A percentile compares a stretch with the other conserved stretches of the same genome.
Evolutionary conservation across 2,329 filamentous ascomycete genomes (phyloP).

Genomic region (Botrytis sinoallii): DNA sequence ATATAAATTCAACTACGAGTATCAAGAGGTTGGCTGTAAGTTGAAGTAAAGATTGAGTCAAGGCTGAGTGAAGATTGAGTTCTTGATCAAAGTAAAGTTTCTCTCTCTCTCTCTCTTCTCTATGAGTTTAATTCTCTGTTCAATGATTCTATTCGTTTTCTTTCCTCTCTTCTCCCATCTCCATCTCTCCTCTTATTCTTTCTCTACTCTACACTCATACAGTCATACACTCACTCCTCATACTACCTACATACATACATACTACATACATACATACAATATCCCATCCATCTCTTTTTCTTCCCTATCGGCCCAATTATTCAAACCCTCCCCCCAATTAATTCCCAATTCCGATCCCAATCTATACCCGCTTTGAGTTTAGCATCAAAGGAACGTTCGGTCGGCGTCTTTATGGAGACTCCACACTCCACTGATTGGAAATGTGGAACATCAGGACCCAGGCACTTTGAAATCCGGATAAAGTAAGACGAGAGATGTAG

Average conservation of each 20-base stretch:
- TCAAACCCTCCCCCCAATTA: neutral
- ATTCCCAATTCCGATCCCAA: neutral
- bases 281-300: neutral
- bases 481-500: neutral
- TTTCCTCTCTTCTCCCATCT: too few species aligned
- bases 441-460: neutral
- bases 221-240: too few species aligned
- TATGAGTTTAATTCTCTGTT: neutral
- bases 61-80: neutral
- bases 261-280: neutral
- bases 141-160: neutral
- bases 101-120: neutral
- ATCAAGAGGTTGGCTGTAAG: neutral
- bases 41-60: neutral
- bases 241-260: too few species aligned
- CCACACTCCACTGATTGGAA: slow-evolving; percentile 1
- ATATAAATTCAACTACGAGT: neutral
- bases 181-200: too few species aligned
- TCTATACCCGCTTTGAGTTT: neutral
- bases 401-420: slow-evolving; percentile 15
- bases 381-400: neutral
- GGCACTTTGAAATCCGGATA: neutral
- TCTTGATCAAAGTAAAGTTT: neutral
- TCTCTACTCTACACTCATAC: too few species aligned
- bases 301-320: neutral